These are phyloP conservation scores for Discostella pseudostelligera DNA, from an alignment of 108 stramenopile species.

Conservation along the genomic window DNA sequence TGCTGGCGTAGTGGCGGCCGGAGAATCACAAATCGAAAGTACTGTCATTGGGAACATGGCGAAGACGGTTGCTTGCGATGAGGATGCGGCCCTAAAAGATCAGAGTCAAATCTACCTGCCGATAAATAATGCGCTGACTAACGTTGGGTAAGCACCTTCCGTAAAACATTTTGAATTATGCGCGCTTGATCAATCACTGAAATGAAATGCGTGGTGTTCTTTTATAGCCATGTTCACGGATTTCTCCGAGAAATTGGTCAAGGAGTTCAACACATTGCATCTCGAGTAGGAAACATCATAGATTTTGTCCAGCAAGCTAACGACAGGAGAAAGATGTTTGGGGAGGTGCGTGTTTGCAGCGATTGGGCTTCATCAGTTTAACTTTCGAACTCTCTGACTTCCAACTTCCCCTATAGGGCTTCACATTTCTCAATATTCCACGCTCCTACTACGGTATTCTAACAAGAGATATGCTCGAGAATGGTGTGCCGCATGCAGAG, in stretches of 20 bases:
- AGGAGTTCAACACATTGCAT: conserved; percentile 88
- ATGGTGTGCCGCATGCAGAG: conserved; percentile 11
- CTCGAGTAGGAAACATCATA: conserved; percentile 75
- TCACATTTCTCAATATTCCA: conserved; percentile 85
- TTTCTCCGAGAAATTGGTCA: conserved; percentile 86
- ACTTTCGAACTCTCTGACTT: not conserved
- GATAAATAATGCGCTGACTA: conserved; percentile 87
- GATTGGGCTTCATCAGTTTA: not conserved
- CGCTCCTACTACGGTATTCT: conserved; percentile 84
- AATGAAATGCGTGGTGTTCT: not conserved
- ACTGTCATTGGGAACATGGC: conserved; percentile 84
- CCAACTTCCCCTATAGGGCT: conserved; percentile 58
- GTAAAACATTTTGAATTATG: conserved; percentile 1
- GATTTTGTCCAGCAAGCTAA: conserved; percentile 81
- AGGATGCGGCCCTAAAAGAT: conserved; percentile 55
- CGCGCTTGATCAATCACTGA: not conserved
- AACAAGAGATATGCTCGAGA: conserved; percentile 40
- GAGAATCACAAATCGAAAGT: conserved; percentile 88
- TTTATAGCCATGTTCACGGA: conserved; percentile 76
- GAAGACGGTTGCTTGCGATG: conserved; percentile 29
- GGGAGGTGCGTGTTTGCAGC: conserved; percentile 48
- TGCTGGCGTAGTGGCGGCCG: conserved; percentile 89
- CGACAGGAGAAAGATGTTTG: conserved; percentile 63
- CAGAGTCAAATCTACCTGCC: conserved; percentile 89
- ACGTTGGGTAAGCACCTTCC: conserved; percentile 56